Base-by-base conservation (phyloP, 345 rosid species). In the Eutrema japonicum region DNA sequence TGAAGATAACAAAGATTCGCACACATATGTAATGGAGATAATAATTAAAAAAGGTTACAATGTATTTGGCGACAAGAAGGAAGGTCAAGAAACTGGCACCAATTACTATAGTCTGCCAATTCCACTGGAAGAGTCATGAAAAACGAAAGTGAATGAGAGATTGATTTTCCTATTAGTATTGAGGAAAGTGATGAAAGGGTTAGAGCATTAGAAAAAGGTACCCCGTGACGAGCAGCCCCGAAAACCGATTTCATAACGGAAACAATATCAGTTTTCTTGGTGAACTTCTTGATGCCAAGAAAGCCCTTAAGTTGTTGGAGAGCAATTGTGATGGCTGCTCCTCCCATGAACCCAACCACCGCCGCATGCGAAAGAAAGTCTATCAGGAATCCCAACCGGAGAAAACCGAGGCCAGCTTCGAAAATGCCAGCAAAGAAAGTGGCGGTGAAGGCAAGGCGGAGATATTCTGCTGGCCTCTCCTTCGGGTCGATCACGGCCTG, bases 291-390 rank as follows among this genome's bases (percentile, higher is more conserved):
- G 32, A 94, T 88, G 46, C 97, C 98, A 41, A 94, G 93, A 75
- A 94, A 83, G 55, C 97, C 96, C 78, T 91, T 91, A 52, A 91
- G 97, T 74, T 94, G 98, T 76, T 91, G 98, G 61, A 94, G 92
- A 57, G 93, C 77, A 52, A 91, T 94, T 7, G 96, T 89, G 33
- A 91, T 85, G 68, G 98, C 98, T 64, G 98, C 96, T 74, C 98
- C 98, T 38, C 86, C 96, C 97, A 94, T 94, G 77, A 94, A 94
- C 9, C 97, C 98, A 48, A 94, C 98, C 37, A 94, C 77, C 10
- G 98, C 95, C 22, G 98, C 98, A 77, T 89, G 98, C 9, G 98
- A 94, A 12, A 94, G 79, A 83, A 94, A 91, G 82, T 94, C 97
- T 18, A 94, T 87, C 82, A 94, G 64, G 83, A 94, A 94, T 26